These are phyloP conservation scores for Coemansia javaensis DNA, from an alignment of 192 early-diverging fungal genomes.

Conservation along the genomic window DNA sequence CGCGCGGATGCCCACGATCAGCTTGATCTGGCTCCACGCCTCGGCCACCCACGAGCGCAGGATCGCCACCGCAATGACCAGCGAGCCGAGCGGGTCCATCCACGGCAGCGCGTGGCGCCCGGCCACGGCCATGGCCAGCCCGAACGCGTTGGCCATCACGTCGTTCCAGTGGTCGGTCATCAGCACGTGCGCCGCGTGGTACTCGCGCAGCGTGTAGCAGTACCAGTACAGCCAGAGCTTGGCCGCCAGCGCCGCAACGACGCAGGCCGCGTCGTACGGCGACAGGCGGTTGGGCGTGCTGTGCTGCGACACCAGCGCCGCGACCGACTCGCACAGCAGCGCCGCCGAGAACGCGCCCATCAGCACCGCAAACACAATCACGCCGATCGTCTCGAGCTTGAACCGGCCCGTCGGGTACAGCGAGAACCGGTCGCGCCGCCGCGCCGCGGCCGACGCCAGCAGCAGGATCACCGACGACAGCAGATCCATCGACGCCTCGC, in stretches of 20 bases:
- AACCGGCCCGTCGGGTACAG: slow-evolving; percentile 74
- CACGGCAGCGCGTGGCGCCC: slow-evolving; percentile 58
- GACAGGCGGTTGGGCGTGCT: slow-evolving; percentile 50
- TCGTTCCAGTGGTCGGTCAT: slow-evolving; percentile 75
- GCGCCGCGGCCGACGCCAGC: slow-evolving; percentile 58
- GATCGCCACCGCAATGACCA: slow-evolving; percentile 65
- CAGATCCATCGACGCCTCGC: slow-evolving; percentile 77
- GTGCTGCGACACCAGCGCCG: slow-evolving; percentile 50
- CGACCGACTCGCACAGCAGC: slow-evolving; percentile 62
- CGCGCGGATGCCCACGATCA: slow-evolving; percentile 79
- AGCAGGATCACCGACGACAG: slow-evolving; percentile 62
- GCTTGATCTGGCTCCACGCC: slow-evolving; percentile 67
- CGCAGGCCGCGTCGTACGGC: slow-evolving; percentile 49
- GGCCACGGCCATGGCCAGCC: slow-evolving; percentile 60
- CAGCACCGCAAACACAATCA: slow-evolving; percentile 73
- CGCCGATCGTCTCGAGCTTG: slow-evolving; percentile 72
- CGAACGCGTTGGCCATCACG: slow-evolving; percentile 66
- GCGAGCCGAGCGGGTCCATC: slow-evolving; percentile 70
- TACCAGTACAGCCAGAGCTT: slow-evolving; percentile 66
- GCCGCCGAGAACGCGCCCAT: slow-evolving; percentile 70
- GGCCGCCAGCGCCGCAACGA: slow-evolving; percentile 55
- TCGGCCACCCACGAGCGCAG: slow-evolving; percentile 63
- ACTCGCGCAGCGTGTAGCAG: slow-evolving; percentile 58
- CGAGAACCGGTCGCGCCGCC: slow-evolving; percentile 54
- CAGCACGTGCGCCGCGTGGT: slow-evolving; percentile 57